Evolutionary conservation across 208 protist species (phyloP).

Genomic region (Leishmania turanica): DNA sequence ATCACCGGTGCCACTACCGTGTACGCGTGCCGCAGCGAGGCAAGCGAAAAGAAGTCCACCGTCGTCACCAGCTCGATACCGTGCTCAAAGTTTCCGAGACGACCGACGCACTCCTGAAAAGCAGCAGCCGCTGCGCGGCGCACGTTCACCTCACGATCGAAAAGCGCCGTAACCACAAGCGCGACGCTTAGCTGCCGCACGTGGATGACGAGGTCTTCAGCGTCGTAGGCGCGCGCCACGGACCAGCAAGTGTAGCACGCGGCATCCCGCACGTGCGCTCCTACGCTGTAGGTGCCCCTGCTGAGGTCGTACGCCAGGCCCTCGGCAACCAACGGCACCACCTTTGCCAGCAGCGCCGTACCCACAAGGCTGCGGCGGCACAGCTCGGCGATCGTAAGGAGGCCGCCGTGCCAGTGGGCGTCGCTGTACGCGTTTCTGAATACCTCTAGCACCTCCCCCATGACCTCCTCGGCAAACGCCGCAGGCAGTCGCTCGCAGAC

Average conservation of each 20-base stretch:
- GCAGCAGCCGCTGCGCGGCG: conserved; percentile 92
- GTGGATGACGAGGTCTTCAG: conserved; percentile 81
- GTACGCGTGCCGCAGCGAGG: conserved; percentile 92
- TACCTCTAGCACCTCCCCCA: conserved; percentile 77
- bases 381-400: conserved; percentile 96
- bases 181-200: conserved; percentile 72
- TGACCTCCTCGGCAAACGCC: conserved; percentile 90
- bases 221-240: conserved; percentile 97
- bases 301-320: conserved; percentile 95
- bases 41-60: conserved; percentile 97
- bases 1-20: conserved; percentile 72
- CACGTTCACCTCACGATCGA: conserved; percentile 94
- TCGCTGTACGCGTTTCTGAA: conserved; percentile 75
- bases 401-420: conserved; percentile 95
- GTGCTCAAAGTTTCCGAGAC: conserved; percentile 94
- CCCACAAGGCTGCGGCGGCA: conserved; percentile 94
- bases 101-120: conserved; percentile 94
- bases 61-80: conserved; percentile 97
- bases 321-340: conserved; percentile 78
- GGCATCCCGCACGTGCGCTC: conserved; percentile 97
- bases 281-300: conserved; percentile 95
- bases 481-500: conserved; percentile 92
- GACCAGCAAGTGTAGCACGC: conserved; percentile 99
- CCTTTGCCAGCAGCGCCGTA: conserved; percentile 63
- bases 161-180: conserved; percentile 85